Percentiles rank a stretch among this genome's conserved stretches.
Conservation (phyloP, 1,139 yeast species). For the Yamadazyma dushanensis region DNA sequence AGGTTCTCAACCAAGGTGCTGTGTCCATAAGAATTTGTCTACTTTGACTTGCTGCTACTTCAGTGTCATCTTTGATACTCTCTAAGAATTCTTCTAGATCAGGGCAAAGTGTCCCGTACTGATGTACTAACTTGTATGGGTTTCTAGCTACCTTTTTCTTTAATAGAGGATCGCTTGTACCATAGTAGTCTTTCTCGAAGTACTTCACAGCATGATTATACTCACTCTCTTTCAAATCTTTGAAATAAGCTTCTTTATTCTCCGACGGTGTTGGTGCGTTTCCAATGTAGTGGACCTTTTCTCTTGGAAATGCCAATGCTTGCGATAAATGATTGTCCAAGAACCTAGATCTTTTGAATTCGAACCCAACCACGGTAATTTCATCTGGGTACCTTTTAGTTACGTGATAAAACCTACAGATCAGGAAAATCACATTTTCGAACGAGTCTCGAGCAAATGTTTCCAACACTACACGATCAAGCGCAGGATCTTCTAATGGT, state of each 20-base stretch:
- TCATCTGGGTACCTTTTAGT: slow-evolving; percentile 47
- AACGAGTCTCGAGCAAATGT: slow-evolving; percentile 80
- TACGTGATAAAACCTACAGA: slow-evolving; percentile 56
- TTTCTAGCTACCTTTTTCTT: slow-evolving; percentile 54
- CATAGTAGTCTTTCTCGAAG: slow-evolving; percentile 64
- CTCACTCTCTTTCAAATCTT: slow-evolving; percentile 49
- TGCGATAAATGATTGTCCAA: slow-evolving; percentile 50
- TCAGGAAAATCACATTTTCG: slow-evolving; percentile 69
- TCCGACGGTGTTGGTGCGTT: slow-evolving; percentile 55
- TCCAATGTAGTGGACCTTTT: slow-evolving; percentile 52
- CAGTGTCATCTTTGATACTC: slow-evolving; percentile 12
- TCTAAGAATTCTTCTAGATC: slow-evolving; percentile 21
- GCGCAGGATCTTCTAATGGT: slow-evolving; percentile 22
- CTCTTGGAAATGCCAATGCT: slow-evolving; percentile 42
- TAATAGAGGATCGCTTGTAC: slow-evolving; percentile 41
- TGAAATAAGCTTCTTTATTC: slow-evolving; percentile 32
- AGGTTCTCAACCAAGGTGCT: slow-evolving; percentile 1
- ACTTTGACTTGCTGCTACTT: slow-evolving; percentile 15
- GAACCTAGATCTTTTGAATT: slow-evolving; percentile 66
- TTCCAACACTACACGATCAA: slow-evolving; percentile 47
- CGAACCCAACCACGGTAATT: slow-evolving; percentile 69
- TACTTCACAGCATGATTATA: slow-evolving; percentile 52
- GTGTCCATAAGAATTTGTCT: slow-evolving; percentile 9
- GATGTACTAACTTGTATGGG: slow-evolving; percentile 54
- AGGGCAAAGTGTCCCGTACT: slow-evolving; percentile 36